Percentiles rank a stretch among this genome's conserved stretches.
phyloP scores from a whole-genome alignment of 129 eudicot genomes.

The Flaveria bidentis region DNA sequence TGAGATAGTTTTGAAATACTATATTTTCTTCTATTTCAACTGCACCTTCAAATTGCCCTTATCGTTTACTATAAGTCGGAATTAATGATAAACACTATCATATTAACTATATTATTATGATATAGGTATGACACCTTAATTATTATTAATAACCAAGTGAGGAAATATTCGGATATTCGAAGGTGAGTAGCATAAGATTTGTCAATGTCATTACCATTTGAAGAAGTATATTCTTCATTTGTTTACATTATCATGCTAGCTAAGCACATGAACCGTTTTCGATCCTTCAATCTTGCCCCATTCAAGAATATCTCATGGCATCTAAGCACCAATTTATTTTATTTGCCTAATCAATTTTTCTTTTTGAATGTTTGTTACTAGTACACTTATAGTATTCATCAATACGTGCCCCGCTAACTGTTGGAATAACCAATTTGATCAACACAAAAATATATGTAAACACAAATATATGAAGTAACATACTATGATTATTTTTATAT shows the following conservation, averaged over 20 bases:
- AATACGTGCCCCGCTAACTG: too few species aligned
- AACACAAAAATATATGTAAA: too few species aligned
- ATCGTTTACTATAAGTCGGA: not conserved
- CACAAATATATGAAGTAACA: too few species aligned
- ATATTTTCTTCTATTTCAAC: not conserved
- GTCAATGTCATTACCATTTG: slow-evolving; percentile 26
- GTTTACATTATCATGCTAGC: slow-evolving; percentile 36
- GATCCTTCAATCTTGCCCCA: slow-evolving; percentile 2
- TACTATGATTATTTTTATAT: too few species aligned
- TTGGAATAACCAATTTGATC: too few species aligned
- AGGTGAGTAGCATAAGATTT: slow-evolving; percentile 20
- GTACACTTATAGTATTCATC: too few species aligned
- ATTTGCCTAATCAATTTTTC: not conserved
- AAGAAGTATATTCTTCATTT: slow-evolving; percentile 34
- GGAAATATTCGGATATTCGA: slow-evolving; percentile 34
- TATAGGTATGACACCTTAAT: not conserved
- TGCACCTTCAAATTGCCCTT: slow-evolving; percentile 4
- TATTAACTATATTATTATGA: not conserved
- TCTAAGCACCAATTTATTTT: slow-evolving; percentile 3
- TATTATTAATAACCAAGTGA: slow-evolving; percentile 5
- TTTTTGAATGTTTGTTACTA: too few species aligned
- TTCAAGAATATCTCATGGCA: slow-evolving; percentile 28
- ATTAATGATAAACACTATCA: slow-evolving; percentile 13
- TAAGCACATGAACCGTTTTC: slow-evolving; percentile 28
- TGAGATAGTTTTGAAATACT: not conserved